Percentiles rank a stretch among this genome's conserved stretches.
Conservation (phyloP, 1,284 basidiomycete genomes). For the Ganoderma sinense region DNA sequence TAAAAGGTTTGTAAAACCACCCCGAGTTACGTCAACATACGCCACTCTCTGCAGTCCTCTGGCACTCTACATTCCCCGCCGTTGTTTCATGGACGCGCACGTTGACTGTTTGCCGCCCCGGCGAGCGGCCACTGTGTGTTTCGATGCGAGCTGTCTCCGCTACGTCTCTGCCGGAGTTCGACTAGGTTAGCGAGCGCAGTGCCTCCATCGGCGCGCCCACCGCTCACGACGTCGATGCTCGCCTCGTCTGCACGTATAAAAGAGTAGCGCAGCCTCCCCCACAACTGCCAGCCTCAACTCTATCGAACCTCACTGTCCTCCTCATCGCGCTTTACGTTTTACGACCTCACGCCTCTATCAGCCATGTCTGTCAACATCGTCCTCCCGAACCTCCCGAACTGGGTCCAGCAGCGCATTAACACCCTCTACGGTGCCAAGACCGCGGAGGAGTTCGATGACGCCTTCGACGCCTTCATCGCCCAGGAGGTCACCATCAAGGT, state of each 20-base stretch:
- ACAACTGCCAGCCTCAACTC: background rate
- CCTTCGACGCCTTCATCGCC: conserved; percentile 46
- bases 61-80: background rate
- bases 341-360: background rate
- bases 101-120: background rate
- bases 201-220: background rate
- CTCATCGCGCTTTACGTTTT: background rate
- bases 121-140: background rate
- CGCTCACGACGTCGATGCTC: no score
- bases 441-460: conserved; percentile 37
- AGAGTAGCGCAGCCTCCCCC: background rate
- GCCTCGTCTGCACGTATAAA: background rate
- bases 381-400: conserved; percentile 46
- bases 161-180: background rate
- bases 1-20: background rate
- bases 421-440: conserved; percentile 44
- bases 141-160: background rate
- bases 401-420: conserved; percentile 42
- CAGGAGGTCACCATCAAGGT: conserved; percentile 40
- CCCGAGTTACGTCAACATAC: background rate
- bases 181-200: background rate
- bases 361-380: conserved; percentile 34
- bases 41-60: background rate
- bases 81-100: background rate
- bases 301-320: background rate